Percentiles rank a stretch among this genome's conserved stretches.
Evolutionary conservation across 257 asterid genomes (phyloP).

Genomic region (Solanum paucissectum): DNA sequence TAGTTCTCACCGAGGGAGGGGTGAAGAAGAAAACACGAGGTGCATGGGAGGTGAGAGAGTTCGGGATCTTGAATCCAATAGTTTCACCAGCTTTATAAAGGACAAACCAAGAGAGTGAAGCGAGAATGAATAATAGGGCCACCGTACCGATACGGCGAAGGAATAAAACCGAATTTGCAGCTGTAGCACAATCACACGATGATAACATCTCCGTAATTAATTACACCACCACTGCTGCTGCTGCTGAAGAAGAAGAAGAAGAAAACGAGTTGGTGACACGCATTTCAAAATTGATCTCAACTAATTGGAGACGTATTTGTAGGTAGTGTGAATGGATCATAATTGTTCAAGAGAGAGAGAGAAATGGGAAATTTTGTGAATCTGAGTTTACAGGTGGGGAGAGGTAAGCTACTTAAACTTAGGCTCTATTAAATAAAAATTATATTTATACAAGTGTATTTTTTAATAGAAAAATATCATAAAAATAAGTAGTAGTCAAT

Average conservation of each 20-base stretch:
- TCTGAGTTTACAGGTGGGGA: not conserved
- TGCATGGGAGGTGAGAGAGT: not conserved
- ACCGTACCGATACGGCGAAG: slow-evolving; percentile 4
- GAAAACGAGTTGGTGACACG: not conserved
- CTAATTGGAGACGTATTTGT: not conserved
- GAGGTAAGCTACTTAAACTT: not conserved
- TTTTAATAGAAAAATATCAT: too few species aligned
- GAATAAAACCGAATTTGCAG: not conserved
- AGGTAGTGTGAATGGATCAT: not conserved
- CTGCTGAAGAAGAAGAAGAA: not conserved
- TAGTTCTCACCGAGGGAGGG: not conserved
- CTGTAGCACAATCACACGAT: not conserved
- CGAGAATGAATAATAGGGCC: not conserved
- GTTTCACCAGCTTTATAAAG: slow-evolving; percentile 17
- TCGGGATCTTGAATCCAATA: slow-evolving; percentile 4
- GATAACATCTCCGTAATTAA: not conserved
- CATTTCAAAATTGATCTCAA: not conserved
- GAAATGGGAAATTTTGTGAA: not conserved
- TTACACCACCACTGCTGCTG: not conserved
- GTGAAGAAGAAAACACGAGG: not conserved
- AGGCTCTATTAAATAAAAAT: too few species aligned
- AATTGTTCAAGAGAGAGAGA: not conserved
- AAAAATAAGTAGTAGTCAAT: too few species aligned
- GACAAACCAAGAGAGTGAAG: slow-evolving; percentile 11
- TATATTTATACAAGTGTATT: too few species aligned